Conservation (phyloP, 2,329 filamentous ascomycete species). For the Aureobasidium sp. region DNA sequence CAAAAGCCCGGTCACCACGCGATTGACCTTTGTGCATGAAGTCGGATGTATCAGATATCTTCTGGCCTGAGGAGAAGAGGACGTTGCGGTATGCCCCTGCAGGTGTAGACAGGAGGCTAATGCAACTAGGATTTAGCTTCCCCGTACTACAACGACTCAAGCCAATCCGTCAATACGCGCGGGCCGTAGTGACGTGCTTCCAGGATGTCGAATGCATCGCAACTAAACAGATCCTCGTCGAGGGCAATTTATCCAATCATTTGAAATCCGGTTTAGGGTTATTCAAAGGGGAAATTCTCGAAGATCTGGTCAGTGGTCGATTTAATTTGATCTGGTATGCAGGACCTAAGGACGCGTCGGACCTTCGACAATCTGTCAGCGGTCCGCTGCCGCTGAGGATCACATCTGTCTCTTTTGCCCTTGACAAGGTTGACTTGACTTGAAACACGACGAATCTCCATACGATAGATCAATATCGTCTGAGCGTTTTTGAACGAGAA, state of each 20-base stretch:
- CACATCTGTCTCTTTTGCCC: background rate
- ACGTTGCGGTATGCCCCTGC: conserved; percentile 4
- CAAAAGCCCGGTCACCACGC: conserved; percentile 10
- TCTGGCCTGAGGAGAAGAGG: background rate
- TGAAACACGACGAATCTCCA: conserved; percentile 3
- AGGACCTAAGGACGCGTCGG: background rate
- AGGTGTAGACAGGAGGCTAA: conserved; percentile 1
- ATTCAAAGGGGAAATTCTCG: background rate
- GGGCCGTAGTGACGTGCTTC: conserved; percentile 6
- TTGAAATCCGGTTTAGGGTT: background rate
- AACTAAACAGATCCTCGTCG: background rate
- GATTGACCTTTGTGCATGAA: conserved; percentile 7
- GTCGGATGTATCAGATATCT: conserved; percentile 11
- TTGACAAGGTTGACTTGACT: background rate
- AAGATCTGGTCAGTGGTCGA: background rate
- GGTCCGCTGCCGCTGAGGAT: background rate
- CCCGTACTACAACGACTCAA: conserved; percentile 1
- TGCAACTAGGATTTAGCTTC: conserved; percentile 9
- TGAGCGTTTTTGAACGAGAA: conserved; percentile 1
- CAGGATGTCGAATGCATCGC: background rate
- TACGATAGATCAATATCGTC: background rate
- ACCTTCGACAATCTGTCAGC: background rate
- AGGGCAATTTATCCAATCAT: background rate
- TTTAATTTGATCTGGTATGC: background rate
- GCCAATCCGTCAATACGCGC: background rate